Conservation (phyloP, 1,139 yeast genomes). For the Yamadazyma jaroonii region DNA sequence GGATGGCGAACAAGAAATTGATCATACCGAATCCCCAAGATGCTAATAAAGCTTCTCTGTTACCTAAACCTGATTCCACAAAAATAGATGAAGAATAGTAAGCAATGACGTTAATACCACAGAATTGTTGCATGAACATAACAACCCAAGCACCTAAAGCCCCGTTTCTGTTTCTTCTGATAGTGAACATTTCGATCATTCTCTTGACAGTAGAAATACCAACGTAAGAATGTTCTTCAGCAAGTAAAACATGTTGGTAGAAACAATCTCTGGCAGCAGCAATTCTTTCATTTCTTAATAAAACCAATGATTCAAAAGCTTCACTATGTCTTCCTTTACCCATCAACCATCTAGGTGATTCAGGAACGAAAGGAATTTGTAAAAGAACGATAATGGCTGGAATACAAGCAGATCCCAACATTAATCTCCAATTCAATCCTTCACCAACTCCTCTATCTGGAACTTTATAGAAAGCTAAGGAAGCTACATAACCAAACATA, state of each 20-base stretch:
- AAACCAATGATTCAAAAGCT: conserved; percentile 51
- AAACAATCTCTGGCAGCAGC: conserved; percentile 77
- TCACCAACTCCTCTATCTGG: conserved; percentile 38
- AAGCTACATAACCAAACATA: conserved; percentile 73
- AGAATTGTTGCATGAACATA: conserved; percentile 90
- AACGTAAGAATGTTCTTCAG: conserved; percentile 62
- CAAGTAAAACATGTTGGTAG: conserved; percentile 63
- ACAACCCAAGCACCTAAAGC: conserved; percentile 77
- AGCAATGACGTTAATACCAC: conserved; percentile 89
- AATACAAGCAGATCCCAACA: conserved; percentile 74
- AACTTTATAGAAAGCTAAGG: conserved; percentile 52
- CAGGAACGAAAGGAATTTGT: conserved; percentile 72
- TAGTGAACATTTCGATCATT: conserved; percentile 54
- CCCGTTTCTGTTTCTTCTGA: conserved; percentile 82
- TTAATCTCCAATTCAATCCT: conserved; percentile 71
- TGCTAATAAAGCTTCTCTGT: conserved; percentile 64
- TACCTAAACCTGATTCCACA: conserved; percentile 61
- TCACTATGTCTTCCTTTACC: conserved; percentile 58
- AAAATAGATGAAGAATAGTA: conserved; percentile 77
- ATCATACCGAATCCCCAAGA: conserved; percentile 86
- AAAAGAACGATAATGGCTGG: conserved; percentile 68
- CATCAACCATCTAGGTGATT: conserved; percentile 80
- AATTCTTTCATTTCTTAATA: conserved; percentile 50
- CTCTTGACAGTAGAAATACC: conserved; percentile 51
- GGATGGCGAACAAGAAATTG: conserved; percentile 77